phyloP scores from a whole-genome alignment of 805 yeast genomes.

The Lipomyces anomalus region DNA sequence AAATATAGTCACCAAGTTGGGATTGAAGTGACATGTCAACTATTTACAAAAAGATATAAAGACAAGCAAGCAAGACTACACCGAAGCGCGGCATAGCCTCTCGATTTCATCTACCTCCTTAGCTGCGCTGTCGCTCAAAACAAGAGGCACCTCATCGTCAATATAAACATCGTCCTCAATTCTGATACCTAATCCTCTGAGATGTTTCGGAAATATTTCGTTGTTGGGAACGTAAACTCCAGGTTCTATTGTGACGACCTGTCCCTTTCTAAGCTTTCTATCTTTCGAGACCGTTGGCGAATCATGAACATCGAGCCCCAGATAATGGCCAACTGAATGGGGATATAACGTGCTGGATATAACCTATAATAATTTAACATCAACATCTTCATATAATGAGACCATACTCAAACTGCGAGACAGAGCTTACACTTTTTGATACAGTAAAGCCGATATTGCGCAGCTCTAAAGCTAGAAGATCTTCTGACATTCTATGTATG shows the following conservation, averaged over 20 bases:
- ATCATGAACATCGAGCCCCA: slow-evolving; percentile 79
- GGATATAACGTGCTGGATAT: slow-evolving; percentile 55
- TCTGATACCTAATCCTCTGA: slow-evolving; percentile 85
- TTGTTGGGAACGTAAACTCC: slow-evolving; percentile 83
- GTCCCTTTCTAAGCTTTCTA: slow-evolving; percentile 53
- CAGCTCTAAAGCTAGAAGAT: slow-evolving; percentile 55
- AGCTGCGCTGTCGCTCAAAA: slow-evolving; percentile 73
- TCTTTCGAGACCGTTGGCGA: slow-evolving; percentile 58
- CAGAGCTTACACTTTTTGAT: neutral
- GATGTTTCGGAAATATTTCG: slow-evolving; percentile 67
- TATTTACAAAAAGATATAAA: neutral
- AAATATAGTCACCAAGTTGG: too few species aligned
- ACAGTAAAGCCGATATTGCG: slow-evolving; percentile 60
- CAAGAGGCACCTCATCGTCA: slow-evolving; percentile 43
- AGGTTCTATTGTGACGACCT: slow-evolving; percentile 92
- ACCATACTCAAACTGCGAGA: neutral
- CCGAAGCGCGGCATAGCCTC: slow-evolving; percentile 11
- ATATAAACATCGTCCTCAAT: slow-evolving; percentile 91
- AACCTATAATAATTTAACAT: slow-evolving; percentile 16
- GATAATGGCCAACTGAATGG: slow-evolving; percentile 91
- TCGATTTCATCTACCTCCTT: slow-evolving; percentile 85
- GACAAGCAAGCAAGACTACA: neutral
- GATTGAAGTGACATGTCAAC: too few species aligned
- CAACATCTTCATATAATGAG: neutral
- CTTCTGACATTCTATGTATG: slow-evolving; percentile 65